Base-by-base conservation (phyloP, 2,329 filamentous ascomycete genomes). In the Aspergillus sp. region DNA sequence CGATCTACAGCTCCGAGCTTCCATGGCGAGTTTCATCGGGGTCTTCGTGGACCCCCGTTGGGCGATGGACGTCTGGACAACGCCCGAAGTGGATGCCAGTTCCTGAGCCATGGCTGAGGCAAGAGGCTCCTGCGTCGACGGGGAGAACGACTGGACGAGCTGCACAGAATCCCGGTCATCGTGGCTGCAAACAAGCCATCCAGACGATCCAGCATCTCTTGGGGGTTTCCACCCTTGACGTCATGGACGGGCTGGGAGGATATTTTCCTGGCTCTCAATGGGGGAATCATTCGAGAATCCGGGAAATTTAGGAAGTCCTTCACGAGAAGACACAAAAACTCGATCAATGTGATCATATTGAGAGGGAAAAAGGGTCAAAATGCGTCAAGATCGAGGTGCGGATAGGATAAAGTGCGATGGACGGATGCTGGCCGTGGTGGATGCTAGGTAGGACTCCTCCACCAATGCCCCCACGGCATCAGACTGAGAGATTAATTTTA, bases 71-170 rank as follows among this genome's bases (percentile, higher is more conserved):
- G 36, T 32, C 47, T 52, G 46, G 47, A 36, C 31, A 47, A 47
- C 43, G 44, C 36, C 48, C 48, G 21, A 53, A 38, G 47, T 50
- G 51, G 57, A 50, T 44, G 45, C 52, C 31, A 52, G 54, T 54
- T 50, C 52, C 51, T 51, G 45, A 53, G 34, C 50, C 50, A 52
- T 47, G 50, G 50, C 38, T 45, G 32, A 34, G 31, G 19, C 11
- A 38, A 38, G 40, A 44, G 31, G 36, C 43, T 52, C 25, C 45
- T 47, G 50, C 45, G 50, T 21, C 13, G 14, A 29, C 17, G 29
- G 31, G 21, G 36, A 17, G 42, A 19, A 36, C 32, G 34, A 36
- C 14, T 48, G 34, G 40, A 16, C 11, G 19, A 19, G 16, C 14
- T 42, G 14, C 40, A 23, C 16, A 20, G 19, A 5, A 42, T 42